Evolutionary conservation across 345 rosid species (phyloP), one percentile per base, ranked within the genome.

Genomic region (Punica granatum): DNA sequence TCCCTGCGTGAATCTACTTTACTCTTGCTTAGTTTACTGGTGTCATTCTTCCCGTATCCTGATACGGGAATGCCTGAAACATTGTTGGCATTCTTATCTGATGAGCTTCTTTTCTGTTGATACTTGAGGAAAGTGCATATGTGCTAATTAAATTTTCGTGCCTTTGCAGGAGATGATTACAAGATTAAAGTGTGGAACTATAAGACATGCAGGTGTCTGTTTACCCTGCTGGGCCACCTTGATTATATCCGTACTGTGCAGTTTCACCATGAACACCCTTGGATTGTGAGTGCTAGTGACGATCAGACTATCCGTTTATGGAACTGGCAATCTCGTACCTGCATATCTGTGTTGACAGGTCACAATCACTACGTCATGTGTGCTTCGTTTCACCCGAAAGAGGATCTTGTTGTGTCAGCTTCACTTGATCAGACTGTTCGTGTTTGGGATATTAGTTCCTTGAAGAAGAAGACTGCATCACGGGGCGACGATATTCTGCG

Each of bases 341-440:
- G 99, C 74, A 83, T 94, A 59, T 89, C 98, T 34, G 99, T 92
- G 33, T 79, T 94, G 75, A 92, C 99, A 3, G 99, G 99, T 64
- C 98, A 94, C 80, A 90, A 92, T 70, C 98, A 94, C 75, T 94
- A 94, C 83, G 98, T 94, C 30, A 94, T 94, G 99, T 92, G 98
- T 78, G 99, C 99, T 63, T 82, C 89, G 54, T 94, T 92, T 78
- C 99, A 94, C 71, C 97, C 90, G 37, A 94, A 92, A 71, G 99
- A 94, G 69, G 99, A 94, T 77, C 92, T 94, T 36, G 90, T 94
- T 33, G 99, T 94, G 30, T 92, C 98, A n/a, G 99, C 97, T 12
- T 94, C 99, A 68, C 78, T 92, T 49, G 99, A 94, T 80, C 97
- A 94, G 80, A 92, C 99, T 63, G 89, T 94, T 68, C 90, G 99